These are phyloP conservation scores for Wickerhamomyces bisporus DNA, from an alignment of 805 yeast genomes.

Conservation along the genomic window DNA sequence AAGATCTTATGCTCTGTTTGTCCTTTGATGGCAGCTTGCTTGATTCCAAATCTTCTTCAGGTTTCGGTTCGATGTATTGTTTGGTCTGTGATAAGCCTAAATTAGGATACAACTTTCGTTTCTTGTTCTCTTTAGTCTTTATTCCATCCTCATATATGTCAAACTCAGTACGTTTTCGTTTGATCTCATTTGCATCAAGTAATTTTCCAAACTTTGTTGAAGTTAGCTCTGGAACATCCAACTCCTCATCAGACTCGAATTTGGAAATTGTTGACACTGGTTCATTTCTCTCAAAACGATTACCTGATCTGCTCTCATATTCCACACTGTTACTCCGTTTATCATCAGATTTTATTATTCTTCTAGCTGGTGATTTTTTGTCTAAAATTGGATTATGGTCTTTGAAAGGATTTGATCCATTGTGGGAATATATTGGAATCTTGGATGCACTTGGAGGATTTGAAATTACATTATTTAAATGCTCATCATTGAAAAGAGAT, in stretches of 20 bases:
- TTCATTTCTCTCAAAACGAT: not conserved
- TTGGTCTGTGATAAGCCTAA: too few relatives aligned
- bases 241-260: conserved; percentile 22
- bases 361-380: conserved; percentile 2
- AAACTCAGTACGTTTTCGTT: not conserved
- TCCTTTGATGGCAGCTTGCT: too few relatives aligned
- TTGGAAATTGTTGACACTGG: conserved; percentile 2
- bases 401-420: not conserved
- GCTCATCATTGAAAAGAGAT: not conserved
- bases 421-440: not conserved
- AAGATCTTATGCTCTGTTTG: not conserved
- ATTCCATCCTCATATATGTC: not conserved
- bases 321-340: too few relatives aligned
- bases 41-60: not conserved
- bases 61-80: too few relatives aligned
- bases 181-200: conserved; percentile 1
- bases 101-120: not conserved
- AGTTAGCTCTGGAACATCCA: conserved; percentile 19
- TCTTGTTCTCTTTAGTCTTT: not conserved
- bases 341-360: not conserved
- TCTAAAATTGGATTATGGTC: not conserved
- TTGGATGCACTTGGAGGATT: not conserved
- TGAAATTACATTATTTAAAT: not conserved
- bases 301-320: not conserved
- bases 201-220: conserved; percentile 6